phyloP scores from a whole-genome alignment of 768 basidiomycete species.

The Russula abietina region DNA sequence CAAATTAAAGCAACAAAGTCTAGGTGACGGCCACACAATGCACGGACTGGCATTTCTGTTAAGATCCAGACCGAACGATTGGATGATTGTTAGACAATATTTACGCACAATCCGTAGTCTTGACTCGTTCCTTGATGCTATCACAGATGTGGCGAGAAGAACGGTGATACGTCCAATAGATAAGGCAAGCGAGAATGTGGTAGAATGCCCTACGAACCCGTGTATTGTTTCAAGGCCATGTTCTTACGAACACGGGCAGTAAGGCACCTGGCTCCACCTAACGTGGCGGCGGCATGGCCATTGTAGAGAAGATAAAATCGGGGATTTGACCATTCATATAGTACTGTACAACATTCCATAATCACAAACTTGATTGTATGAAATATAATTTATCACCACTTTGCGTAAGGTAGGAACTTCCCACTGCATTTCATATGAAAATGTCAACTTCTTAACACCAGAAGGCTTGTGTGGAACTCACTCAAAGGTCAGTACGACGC shows the following conservation, averaged over 20 bases:
- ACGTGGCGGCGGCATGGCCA: no score
- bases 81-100: background rate
- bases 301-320: background rate
- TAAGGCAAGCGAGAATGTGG: no score
- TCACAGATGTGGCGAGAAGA: no score
- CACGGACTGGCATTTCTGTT: background rate
- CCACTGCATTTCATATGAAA: conserved; percentile 41
- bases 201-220: background rate
- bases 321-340: background rate
- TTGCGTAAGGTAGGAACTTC: conserved; percentile 70
- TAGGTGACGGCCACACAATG: background rate
- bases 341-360: background rate
- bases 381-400: conserved; percentile 41
- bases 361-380: background rate
- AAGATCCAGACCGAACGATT: background rate
- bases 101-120: no score
- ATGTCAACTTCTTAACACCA: background rate
- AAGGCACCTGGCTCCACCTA: background rate
- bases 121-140: no score
- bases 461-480: conserved; percentile 33
- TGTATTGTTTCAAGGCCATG: background rate
- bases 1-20: background rate
- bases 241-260: background rate
- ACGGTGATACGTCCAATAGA: no score
- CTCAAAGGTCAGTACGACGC: conserved; percentile 76